Percentiles rank a stretch among this genome's conserved stretches.
Conservation (phyloP, 2,329 filamentous ascomycete species). For the Neophaeococcomyces aloes region DNA sequence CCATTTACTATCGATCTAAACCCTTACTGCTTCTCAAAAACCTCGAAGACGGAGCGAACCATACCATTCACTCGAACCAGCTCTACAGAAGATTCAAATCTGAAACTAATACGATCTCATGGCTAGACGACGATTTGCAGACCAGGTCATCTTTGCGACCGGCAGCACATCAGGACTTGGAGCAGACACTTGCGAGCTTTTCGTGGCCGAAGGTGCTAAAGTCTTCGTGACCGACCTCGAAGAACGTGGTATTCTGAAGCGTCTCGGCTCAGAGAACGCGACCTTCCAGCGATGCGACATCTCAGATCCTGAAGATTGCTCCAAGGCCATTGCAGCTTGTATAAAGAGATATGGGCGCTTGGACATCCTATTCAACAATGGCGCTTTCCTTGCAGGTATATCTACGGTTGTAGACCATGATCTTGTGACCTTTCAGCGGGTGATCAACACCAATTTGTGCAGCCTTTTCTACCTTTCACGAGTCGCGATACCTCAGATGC, state of each 20-base stretch:
- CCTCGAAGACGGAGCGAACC: too few relatives aligned
- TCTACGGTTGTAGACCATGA: constrained; percentile 52
- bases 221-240: constrained; percentile 7
- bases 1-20: too few relatives aligned
- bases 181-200: constrained; percentile 3
- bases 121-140: constrained; percentile 1
- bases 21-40: too few relatives aligned
- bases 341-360: constrained; percentile 36
- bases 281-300: constrained; percentile 8
- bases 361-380: constrained; percentile 93
- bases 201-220: constrained; percentile 9
- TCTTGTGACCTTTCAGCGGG: constrained; percentile 88
- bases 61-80: too few relatives aligned
- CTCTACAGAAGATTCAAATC: too few relatives aligned
- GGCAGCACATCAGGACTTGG: constrained; percentile 8
- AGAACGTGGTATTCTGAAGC: constrained; percentile 7
- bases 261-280: constrained; percentile 2
- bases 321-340: constrained; percentile 8
- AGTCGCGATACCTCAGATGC: constrained; percentile 63
- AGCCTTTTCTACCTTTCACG: constrained; percentile 9
- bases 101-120: too few relatives aligned
- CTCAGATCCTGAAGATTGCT: constrained; percentile 8
- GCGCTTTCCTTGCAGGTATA: constrained; percentile 50
- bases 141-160: constrained; percentile 9
- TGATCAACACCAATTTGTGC: constrained; percentile 42